Conservation (phyloP, 2,329 filamentous ascomycete species). For the Penicillium sp. region DNA sequence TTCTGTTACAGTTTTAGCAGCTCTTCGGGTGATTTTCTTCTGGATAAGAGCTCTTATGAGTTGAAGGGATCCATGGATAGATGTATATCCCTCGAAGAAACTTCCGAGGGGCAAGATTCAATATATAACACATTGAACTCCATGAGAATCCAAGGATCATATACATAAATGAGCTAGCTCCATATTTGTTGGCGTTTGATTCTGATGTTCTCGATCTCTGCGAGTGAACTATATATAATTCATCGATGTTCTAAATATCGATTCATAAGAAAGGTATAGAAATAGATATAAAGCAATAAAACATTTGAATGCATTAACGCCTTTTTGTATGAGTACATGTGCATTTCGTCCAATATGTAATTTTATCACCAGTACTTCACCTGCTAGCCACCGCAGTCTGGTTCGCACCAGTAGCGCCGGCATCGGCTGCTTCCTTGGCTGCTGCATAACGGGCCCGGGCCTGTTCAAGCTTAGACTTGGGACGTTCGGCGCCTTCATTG, state of each 20-base stretch:
- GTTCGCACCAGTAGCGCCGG: constrained; percentile 12
- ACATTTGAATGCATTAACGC: neutral
- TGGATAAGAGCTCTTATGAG: too few species aligned
- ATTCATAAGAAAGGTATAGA: neutral
- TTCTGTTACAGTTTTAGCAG: too few species aligned
- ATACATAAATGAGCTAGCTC: too few species aligned
- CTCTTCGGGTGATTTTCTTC: too few species aligned
- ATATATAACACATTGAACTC: too few species aligned
- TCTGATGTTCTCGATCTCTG: too few species aligned
- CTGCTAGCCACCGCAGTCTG: constrained; percentile 4
- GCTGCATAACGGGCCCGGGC: constrained; percentile 59
- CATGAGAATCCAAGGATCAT: too few species aligned
- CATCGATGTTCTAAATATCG: neutral
- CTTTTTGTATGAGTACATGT: constrained; percentile 12
- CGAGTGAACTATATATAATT: neutral
- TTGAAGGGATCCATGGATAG: too few species aligned
- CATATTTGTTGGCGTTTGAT: too few species aligned
- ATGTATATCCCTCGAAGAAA: too few species aligned
- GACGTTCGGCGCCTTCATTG: constrained; percentile 28
- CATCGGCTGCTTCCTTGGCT: constrained; percentile 35
- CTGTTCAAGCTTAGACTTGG: constrained; percentile 56
- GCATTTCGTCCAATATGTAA: constrained; percentile 1
- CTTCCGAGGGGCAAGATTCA: too few species aligned
- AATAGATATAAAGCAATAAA: neutral
- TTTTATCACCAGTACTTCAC: neutral